Conservation (phyloP, 257 asterid genomes). For the Cynanchum wilfordii region DNA sequence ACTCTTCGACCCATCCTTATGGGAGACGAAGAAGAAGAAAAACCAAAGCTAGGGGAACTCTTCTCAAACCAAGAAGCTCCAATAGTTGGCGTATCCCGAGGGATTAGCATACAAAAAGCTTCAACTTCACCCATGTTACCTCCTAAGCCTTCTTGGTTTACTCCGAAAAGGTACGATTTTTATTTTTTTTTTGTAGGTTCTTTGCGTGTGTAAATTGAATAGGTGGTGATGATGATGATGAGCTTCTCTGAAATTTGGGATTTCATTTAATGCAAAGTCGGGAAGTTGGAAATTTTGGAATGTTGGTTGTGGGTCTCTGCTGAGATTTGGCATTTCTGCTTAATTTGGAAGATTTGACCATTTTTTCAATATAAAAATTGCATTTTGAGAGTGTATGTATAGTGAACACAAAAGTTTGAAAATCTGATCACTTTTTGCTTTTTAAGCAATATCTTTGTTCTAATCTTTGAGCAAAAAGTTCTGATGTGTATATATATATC, state of each 20-base stretch:
- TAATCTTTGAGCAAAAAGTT: neutral
- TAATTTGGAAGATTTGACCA: neutral
- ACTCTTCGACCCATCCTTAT: neutral
- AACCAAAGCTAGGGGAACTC: slow-evolving; percentile 17
- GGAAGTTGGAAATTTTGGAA: slow-evolving; percentile 6
- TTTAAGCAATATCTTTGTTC: neutral
- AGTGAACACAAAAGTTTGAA: neutral
- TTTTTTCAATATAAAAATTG: neutral
- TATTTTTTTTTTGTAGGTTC: neutral
- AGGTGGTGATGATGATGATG: neutral
- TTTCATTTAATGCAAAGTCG: neutral
- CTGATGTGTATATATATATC: too few species aligned
- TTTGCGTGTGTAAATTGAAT: neutral
- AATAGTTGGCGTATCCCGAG: slow-evolving; percentile 12
- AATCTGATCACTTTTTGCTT: neutral
- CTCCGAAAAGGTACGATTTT: slow-evolving; percentile 33
- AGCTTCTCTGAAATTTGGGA: neutral
- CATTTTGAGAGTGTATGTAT: neutral
- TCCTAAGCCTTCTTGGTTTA: slow-evolving; percentile 41
- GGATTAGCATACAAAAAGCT: slow-evolving; percentile 2
- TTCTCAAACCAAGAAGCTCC: slow-evolving; percentile 18
- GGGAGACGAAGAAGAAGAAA: slow-evolving; percentile 29
- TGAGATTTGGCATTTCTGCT: neutral
- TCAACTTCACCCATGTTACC: slow-evolving; percentile 21
- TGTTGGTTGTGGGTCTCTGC: neutral